Evolutionary conservation across 495 filamentous ascomycete genomes (phyloP).

Genomic region (Pyronema domesticum): DNA sequence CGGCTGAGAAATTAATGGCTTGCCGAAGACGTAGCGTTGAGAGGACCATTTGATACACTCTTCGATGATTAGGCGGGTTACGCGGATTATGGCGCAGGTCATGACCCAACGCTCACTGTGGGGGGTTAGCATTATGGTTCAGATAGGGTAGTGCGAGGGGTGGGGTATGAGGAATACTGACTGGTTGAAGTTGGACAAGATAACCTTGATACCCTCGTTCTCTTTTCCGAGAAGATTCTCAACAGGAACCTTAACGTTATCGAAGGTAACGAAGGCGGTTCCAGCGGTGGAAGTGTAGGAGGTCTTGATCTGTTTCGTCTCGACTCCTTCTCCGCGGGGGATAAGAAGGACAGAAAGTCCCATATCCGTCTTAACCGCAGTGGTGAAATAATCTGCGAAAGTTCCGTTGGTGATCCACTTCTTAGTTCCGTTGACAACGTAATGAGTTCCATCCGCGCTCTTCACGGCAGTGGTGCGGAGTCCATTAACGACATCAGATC

Average conservation of each 20-base stretch:
- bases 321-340: constrained; percentile 44
- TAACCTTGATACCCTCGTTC: constrained; percentile 76
- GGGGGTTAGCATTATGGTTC: constrained; percentile 26
- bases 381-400: constrained; percentile 70
- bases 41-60: constrained; percentile 82
- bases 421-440: constrained; percentile 57
- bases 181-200: constrained; percentile 75
- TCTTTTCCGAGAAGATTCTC: constrained; percentile 66
- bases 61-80: constrained; percentile 52
- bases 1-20: constrained; percentile 65
- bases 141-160: too few relatives aligned
- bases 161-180: neutral
- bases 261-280: constrained; percentile 66
- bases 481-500: constrained; percentile 60
- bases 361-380: constrained; percentile 64
- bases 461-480: constrained; percentile 55
- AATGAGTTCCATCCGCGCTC: constrained; percentile 44
- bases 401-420: constrained; percentile 88
- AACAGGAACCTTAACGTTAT: constrained; percentile 71
- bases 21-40: constrained; percentile 72
- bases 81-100: constrained; percentile 43
- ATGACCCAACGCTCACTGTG: constrained; percentile 43
- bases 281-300: constrained; percentile 64
- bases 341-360: constrained; percentile 66
- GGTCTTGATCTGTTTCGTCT: constrained; percentile 55